These are phyloP conservation scores for Globisporangium paddicum DNA, from an alignment of 352 stramenopile species.

Conservation along the genomic window DNA sequence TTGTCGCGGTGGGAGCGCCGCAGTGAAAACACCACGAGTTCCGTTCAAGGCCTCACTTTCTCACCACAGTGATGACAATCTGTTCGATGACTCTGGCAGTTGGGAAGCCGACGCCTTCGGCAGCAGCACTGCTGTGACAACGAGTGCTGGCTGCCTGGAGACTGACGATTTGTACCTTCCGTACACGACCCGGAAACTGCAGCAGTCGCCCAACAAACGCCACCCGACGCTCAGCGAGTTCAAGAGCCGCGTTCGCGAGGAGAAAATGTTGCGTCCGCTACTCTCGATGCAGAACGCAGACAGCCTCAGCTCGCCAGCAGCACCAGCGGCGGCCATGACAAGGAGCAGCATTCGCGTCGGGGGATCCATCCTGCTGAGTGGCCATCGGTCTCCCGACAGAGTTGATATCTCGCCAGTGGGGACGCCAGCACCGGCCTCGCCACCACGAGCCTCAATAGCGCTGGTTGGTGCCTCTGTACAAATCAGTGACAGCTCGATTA, in stretches of 20 bases:
- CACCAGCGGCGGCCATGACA: background rate
- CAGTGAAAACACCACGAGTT: background rate
- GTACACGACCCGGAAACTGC: conserved; percentile 57
- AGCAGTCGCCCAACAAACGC: conserved; percentile 35
- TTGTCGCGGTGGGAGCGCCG: background rate
- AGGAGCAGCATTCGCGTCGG: conserved; percentile 1
- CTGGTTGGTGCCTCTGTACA: background rate
- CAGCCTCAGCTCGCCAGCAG: too few relatives aligned
- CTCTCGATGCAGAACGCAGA: conserved; percentile 19
- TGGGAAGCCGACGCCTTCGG: background rate
- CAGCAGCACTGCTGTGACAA: background rate
- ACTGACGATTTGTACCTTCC: conserved; percentile 40
- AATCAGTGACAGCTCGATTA: background rate
- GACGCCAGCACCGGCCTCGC: background rate
- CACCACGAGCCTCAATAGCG: conserved; percentile 3
- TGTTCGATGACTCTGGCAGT: background rate
- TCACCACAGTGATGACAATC: background rate
- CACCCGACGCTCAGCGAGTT: conserved; percentile 44
- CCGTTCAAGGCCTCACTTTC: background rate
- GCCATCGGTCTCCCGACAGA: background rate
- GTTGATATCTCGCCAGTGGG: background rate
- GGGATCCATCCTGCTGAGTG: background rate
- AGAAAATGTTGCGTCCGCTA: conserved; percentile 30
- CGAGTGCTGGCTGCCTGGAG: background rate
- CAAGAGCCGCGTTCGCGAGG: conserved; percentile 31